Base-by-base conservation (phyloP, 2,329 filamentous ascomycete genomes). In the Aspergillus hortae region DNA sequence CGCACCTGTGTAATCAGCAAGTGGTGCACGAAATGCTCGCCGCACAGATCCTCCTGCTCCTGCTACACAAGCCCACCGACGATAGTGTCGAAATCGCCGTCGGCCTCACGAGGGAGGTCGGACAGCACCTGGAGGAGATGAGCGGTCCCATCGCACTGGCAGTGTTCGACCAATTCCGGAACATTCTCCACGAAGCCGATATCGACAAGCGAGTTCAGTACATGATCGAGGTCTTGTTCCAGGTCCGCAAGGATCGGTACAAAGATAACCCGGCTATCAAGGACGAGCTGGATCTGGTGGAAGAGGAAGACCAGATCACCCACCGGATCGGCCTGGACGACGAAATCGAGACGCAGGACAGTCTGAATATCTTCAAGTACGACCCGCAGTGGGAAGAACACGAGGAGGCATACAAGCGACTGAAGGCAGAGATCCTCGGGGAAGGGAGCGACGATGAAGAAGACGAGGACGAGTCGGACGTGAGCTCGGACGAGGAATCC, bases 161-260 rank as follows among this genome's bases (percentile, higher is more conserved):
- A 21, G 90, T 99, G 6, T 99, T 95, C 67, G 94, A 99, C 66
- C 92, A 96, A 70, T 95, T 99, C 77, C 80, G 94, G 62, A 92
- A 88, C 62, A 96, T 97, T 57, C 77, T 99, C 7, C 92, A 99
- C 75, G 94, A 99, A 71, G 91, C 91, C 42, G 92, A 94, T 66
- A 96, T 99, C 69, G 92, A 97, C 68, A 96, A 96, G 79, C 83
- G 94, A 58, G 92, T 92, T n/a, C 94, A 99, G 74, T 99, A 97
- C 74, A 96, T 96, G 89, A 92, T 99, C 52, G 94, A 99, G 71
- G 94, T 97, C 5, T 76, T 99, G 41, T 99, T 99, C 70, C 92
- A 99, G 74, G 88, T 96, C 51, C 84, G 94, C 57, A 96, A 96
- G 73, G 92, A 97, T 74, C 88, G 88, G 64, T 99, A 95, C 79